phyloP scores from a whole-genome alignment of 2,329 filamentous ascomycete genomes.

The Pyrenophora tritici-repentis region DNA sequence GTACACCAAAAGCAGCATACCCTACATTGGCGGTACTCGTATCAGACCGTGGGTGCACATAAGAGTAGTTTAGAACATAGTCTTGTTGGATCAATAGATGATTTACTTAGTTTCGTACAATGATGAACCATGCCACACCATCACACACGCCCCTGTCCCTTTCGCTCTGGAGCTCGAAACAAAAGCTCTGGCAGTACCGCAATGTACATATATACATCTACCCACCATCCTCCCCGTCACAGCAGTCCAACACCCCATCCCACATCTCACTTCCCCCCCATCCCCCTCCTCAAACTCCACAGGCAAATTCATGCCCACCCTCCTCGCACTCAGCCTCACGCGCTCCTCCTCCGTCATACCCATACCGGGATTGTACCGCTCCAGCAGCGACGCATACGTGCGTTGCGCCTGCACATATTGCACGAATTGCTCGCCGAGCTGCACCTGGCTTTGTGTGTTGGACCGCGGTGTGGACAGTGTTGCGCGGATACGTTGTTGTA shows the following conservation, averaged over 20 bases:
- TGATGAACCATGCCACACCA: too few species aligned
- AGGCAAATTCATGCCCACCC: constrained; percentile 90
- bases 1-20: constrained; percentile 30
- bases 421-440: constrained; percentile 77
- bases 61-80: background rate
- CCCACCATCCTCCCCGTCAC: background rate
- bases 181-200: too few species aligned
- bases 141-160: too few species aligned
- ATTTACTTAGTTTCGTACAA: background rate
- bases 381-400: constrained; percentile 77
- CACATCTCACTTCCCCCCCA: background rate
- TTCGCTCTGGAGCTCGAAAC: too few species aligned
- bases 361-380: constrained; percentile 94
- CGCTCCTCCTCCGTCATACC: constrained; percentile 83
- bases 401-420: constrained; percentile 85
- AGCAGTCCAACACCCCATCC: background rate
- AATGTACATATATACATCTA: too few species aligned
- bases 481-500: constrained; percentile 71
- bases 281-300: constrained; percentile 55
- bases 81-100: constrained; percentile 3
- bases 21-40: constrained; percentile 13
- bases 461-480: constrained; percentile 55
- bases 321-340: constrained; percentile 78
- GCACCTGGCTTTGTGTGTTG: constrained; percentile 26
- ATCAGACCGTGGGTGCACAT: background rate